Conservation (phyloP, 2,329 filamentous ascomycete species). For the Daldinia sp. region DNA sequence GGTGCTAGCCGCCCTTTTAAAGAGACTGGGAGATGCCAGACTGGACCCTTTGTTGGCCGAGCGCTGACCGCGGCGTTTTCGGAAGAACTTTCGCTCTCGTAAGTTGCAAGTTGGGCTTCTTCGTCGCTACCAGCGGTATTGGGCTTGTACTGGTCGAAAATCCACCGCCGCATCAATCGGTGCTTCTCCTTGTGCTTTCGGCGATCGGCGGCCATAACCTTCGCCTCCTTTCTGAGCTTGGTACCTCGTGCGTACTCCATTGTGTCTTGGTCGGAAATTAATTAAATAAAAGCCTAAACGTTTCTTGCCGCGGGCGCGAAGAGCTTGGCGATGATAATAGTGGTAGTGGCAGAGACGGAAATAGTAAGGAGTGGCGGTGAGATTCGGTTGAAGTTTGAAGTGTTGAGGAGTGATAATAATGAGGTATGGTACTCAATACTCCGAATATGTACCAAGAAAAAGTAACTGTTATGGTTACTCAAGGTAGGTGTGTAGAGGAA, state of each 20-base stretch:
- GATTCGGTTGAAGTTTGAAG: neutral
- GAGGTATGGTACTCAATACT: neutral
- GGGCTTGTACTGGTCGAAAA: constrained; percentile 12
- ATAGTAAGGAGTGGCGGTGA: neutral
- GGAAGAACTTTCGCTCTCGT: neutral
- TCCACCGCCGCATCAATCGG: constrained; percentile 10
- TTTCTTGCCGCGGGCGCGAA: neutral
- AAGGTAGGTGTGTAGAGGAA: neutral
- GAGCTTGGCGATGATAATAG: neutral
- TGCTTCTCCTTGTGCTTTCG: constrained; percentile 13
- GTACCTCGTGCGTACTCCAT: neutral
- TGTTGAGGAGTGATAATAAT: neutral
- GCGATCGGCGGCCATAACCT: constrained; percentile 18
- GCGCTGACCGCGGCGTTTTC: neutral
- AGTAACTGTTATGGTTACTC: neutral
- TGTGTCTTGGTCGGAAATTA: neutral
- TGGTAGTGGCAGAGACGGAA: neutral
- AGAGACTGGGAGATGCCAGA: constrained; percentile 1
- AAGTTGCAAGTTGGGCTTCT: neutral
- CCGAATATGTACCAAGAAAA: neutral
- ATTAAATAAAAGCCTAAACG: neutral
- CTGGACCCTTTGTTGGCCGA: neutral
- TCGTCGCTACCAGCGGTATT: neutral
- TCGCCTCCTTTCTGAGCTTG: constrained; percentile 19
- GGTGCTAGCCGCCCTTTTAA: neutral